A percentile compares a stretch with the other conserved stretches of the same genome.
Evolutionary conservation across 305 asterid genomes (phyloP).

Genomic region (Solanum hybrid): DNA sequence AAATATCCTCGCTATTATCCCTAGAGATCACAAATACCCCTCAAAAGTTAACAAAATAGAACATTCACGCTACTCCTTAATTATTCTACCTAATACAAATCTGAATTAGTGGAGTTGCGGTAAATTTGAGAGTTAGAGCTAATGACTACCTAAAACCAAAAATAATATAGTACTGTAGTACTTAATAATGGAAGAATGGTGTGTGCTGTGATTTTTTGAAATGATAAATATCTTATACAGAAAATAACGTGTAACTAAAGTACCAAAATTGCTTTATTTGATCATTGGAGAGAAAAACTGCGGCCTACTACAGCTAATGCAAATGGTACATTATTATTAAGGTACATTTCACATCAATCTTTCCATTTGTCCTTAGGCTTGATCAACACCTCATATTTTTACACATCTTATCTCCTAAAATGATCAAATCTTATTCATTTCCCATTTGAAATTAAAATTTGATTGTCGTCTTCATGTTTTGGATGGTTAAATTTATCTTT

Average conservation of each 20-base stretch:
- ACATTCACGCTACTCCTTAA: neutral
- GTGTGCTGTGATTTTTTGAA: neutral
- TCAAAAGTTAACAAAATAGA: neutral
- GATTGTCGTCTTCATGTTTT: neutral
- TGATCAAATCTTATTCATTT: neutral
- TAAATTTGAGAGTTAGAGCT: neutral
- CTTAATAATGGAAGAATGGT: neutral
- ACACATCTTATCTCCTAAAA: neutral
- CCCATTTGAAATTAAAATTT: neutral
- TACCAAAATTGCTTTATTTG: neutral
- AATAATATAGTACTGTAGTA: too few species aligned
- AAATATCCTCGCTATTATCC: too few species aligned
- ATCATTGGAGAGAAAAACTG: neutral
- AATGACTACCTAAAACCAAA: neutral
- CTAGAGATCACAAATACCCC: too few species aligned
- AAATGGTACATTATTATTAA: neutral
- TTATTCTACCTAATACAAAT: neutral
- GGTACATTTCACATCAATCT: constrained; percentile 7
- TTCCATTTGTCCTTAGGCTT: neutral
- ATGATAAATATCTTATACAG: neutral
- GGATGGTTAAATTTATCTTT: neutral
- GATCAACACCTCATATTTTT: neutral
- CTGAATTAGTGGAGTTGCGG: neutral
- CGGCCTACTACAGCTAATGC: neutral
- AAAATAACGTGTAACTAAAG: constrained; percentile 7